Base-by-base conservation (phyloP, 495 filamentous ascomycete genomes). In the Entonaema liquescens region DNA sequence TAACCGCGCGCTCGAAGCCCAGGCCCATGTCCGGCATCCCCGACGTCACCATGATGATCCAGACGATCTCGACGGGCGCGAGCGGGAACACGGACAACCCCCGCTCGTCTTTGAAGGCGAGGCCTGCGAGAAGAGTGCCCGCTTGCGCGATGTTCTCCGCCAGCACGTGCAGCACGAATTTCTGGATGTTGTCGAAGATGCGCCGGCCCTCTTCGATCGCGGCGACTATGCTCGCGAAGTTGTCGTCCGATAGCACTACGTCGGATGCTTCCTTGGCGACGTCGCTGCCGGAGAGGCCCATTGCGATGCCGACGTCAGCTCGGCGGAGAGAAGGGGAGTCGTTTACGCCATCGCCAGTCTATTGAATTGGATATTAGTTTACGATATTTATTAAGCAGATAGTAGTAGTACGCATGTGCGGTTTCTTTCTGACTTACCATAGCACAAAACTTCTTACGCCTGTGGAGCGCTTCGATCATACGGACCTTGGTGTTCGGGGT, bases 41-140 rank as follows among this genome's bases (percentile, higher is more conserved):
- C 28, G 89, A 91, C 1, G 90, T 92, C 52, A 91, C 83, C 88
- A 93, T 92, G 78, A 92, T 92, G 61, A 92, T 87, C 90, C 91
- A 92, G 8, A 93, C 81, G 65, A 92, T 91, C 72, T 93, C 88
- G 13, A 93, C 89, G 0, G 90, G 91, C 0, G 90, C 75, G 25
- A 93, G 84, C 3, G 90, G 91, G 75, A 92, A 93, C 9, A 92
- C 90, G 1, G 90, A 92, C 23, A 91, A 80, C 0, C 84, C 80
- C 52, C 73, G 79, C 0, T 72, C 59, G 74, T 93, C 91, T 75
- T 92, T 92, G 80, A 93, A 92, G 0, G 81, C 86, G 3, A 93
- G 84, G 59, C 91, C 91, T 68, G 92, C 87, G 9, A 93, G 85
- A 33, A 93, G 80, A 3, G 85, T 90, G 42, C 83, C 81, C 7